Percentiles rank a stretch among this genome's conserved stretches.
These are phyloP conservation scores for Bimuria novae-zelandiae DNA, from an alignment of 2,329 filamentous ascomycete genomes.

Conservation along the genomic window DNA sequence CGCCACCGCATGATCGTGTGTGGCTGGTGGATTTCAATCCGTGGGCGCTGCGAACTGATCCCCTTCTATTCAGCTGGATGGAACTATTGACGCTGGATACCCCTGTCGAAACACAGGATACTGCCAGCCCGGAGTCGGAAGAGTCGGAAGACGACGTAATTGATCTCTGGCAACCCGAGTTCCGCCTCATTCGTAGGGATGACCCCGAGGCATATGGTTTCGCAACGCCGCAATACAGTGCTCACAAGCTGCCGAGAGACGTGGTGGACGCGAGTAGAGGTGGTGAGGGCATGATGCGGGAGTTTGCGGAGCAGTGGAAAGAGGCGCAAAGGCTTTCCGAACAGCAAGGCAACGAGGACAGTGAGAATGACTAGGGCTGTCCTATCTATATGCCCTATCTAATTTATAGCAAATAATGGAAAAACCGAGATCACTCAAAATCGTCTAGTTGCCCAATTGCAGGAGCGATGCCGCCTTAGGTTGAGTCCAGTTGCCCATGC, in stretches of 20 bases:
- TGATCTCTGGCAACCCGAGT: conserved; percentile 69
- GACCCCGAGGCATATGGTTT: conserved; percentile 91
- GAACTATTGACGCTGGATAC: conserved; percentile 78
- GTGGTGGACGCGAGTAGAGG: conserved; percentile 72
- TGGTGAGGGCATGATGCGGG: conserved; percentile 73
- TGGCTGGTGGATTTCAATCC: conserved; percentile 94
- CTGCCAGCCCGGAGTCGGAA: conserved; percentile 21
- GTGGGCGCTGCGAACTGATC: conserved; percentile 88
- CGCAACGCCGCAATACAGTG: conserved; percentile 83
- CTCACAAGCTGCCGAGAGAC: conserved; percentile 92
- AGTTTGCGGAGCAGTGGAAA: conserved; percentile 60
- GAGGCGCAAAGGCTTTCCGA: conserved; percentile 50
- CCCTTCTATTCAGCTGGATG: conserved; percentile 85
- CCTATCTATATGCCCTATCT: too few species aligned
- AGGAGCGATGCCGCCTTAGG: too few species aligned
- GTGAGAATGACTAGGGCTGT: conserved; percentile 43
- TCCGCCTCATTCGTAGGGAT: conserved; percentile 79
- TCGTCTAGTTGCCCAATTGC: too few species aligned
- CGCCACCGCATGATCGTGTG: conserved; percentile 72
- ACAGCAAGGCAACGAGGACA: conserved; percentile 46
- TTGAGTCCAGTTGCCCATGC: too few species aligned
- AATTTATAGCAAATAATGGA: too few species aligned
- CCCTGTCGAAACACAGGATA: conserved; percentile 37
- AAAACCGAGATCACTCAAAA: conserved; percentile 10
- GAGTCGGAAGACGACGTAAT: conserved; percentile 49